phyloP scores from a whole-genome alignment of 169 alveolate genomes.

The Cryptosporidium baileyi region DNA sequence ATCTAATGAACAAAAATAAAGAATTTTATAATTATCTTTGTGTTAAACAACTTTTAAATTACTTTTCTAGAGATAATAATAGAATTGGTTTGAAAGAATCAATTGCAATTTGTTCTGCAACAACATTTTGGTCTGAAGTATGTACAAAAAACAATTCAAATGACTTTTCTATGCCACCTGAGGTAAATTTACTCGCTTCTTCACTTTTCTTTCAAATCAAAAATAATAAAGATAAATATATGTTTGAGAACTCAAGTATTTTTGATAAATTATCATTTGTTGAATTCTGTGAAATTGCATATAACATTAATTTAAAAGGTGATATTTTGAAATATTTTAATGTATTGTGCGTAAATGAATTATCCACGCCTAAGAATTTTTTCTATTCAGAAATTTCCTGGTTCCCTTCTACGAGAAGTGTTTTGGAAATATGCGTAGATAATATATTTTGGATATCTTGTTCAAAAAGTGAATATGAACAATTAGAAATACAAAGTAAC shows the following conservation, averaged over 20 bases:
- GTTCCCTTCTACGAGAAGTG: constrained; percentile 7
- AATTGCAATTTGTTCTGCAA: constrained; percentile 21
- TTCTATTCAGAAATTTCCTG: no score
- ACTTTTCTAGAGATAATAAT: background rate
- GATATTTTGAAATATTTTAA: constrained; percentile 26
- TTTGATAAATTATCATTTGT: background rate
- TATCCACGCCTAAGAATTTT: background rate
- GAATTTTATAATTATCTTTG: constrained; percentile 12
- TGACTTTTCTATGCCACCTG: background rate
- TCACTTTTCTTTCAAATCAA: background rate
- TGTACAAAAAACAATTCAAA: background rate
- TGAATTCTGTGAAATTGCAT: constrained; percentile 39
- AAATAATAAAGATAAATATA: background rate
- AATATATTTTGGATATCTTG: constrained; percentile 48
- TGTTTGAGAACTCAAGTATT: background rate
- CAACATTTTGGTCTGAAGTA: constrained; percentile 46
- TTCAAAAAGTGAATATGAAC: background rate
- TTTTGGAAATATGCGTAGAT: constrained; percentile 3
- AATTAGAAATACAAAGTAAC: background rate
- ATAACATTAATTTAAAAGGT: constrained; percentile 6
- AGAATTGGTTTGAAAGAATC: background rate
- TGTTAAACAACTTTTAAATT: background rate
- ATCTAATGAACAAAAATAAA: background rate
- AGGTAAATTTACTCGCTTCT: constrained; percentile 27
- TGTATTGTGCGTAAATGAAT: constrained; percentile 16